phyloP scores from a whole-genome alignment of 768 basidiomycete genomes.

The Sarcomyxa edulis region DNA sequence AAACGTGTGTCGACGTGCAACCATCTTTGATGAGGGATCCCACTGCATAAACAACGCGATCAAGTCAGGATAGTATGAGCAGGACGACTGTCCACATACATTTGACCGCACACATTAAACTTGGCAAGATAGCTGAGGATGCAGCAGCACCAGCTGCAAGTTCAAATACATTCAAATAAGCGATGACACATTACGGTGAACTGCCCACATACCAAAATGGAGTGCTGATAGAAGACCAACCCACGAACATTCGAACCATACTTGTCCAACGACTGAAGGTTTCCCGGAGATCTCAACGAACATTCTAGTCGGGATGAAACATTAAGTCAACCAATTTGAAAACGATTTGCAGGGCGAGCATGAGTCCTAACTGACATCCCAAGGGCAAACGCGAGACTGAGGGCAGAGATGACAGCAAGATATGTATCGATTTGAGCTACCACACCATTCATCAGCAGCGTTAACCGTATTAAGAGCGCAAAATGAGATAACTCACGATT shows the following conservation, averaged over 20 bases:
- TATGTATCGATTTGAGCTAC: slow-evolving; percentile 44
- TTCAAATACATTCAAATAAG: slow-evolving; percentile 3
- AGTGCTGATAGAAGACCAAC: slow-evolving; percentile 49
- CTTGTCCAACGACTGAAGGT: slow-evolving; percentile 47
- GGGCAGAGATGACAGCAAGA: slow-evolving; percentile 53
- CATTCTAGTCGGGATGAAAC: slow-evolving; percentile 27
- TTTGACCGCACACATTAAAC: slow-evolving; percentile 18
- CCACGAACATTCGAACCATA: slow-evolving; percentile 73
- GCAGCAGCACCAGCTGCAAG: slow-evolving; percentile 53
- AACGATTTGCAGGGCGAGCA: neutral
- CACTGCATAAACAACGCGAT: slow-evolving; percentile 1
- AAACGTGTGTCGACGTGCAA: slow-evolving; percentile 50
- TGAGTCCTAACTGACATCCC: slow-evolving; percentile 39
- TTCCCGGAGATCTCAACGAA: slow-evolving; percentile 54
- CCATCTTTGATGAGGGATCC: slow-evolving; percentile 10
- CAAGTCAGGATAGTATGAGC: slow-evolving; percentile 1
- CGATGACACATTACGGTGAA: neutral
- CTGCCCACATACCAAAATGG: slow-evolving; percentile 46
- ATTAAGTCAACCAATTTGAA: neutral
- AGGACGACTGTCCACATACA: neutral
- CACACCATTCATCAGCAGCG: slow-evolving; percentile 1
- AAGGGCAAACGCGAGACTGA: slow-evolving; percentile 54
- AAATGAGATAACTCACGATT: slow-evolving; percentile 29
- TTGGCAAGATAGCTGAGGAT: slow-evolving; percentile 34
- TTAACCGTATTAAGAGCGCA: slow-evolving; percentile 2